Evolutionary conservation across 352 stramenopile species (phyloP), one percentile per base, ranked within the genome.

Genomic region (Globisporangium nunn): DNA sequence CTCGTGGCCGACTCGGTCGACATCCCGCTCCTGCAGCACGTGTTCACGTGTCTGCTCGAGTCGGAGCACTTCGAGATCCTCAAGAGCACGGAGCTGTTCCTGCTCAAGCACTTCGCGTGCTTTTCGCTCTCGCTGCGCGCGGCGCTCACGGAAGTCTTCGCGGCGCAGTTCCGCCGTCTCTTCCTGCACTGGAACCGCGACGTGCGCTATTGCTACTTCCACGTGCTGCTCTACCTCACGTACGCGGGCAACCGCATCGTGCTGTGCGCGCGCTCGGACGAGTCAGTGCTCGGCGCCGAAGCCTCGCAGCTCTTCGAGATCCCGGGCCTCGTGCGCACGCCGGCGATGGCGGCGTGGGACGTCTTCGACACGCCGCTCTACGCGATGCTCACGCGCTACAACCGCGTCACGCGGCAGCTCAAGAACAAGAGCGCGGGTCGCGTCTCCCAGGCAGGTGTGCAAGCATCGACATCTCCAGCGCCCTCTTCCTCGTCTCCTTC

Each of bases 111-210:
- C 61, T 89, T 86, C 41, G 55, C 30, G 15, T 48, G 52, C 0
- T 62, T 91, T 50, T 89, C 81, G 12, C 59, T 82, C 28, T 58
- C 67, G 28, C 56, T 93, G 41, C 83, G 86, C n/a, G 48, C 73
- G 1, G 65, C 76, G 33, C 56, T 93, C 30, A 70, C 70, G 11
- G 55, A 66, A 17, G 56, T 86, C 33, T 74, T 91, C 12, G 75
- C 69, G 0, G 60, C 44, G 30, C 68, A 88, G 49, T 75, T 90
- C 37, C 71, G 69, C 39, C 70, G 69, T 2, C 72, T 93, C 30
- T 90, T 93, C 59, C 64, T 91, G 40, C 83, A 93, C 61, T 93
- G 83, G 83, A 77, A 87, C 62, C 81, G 79, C 49, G 83, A 93
- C 70, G 83, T 93, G 30, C 81, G 83, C 39, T 93, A 84, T 60